A percentile compares a stretch with the other conserved stretches of the same genome.
These are phyloP conservation scores for Jaltomata sinuosa DNA, from an alignment of 257 asterid species.

Conservation along the genomic window DNA sequence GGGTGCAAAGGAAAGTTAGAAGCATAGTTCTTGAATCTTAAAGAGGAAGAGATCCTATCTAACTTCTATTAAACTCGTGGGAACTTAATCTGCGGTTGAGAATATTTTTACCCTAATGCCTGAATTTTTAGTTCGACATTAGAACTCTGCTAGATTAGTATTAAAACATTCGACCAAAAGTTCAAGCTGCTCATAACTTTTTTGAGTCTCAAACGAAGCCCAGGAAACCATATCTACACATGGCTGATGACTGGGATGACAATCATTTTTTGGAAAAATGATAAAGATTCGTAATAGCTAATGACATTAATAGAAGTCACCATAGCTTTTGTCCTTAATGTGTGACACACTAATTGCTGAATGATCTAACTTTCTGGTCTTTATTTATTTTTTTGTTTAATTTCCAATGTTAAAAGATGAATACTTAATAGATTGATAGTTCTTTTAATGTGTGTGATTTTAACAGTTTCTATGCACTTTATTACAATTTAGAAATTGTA, in stretches of 20 bases:
- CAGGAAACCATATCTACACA: background rate
- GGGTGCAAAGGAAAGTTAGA: background rate
- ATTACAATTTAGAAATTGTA: conserved; percentile 52
- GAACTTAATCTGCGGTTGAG: background rate
- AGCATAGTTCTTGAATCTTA: background rate
- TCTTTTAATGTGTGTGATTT: background rate
- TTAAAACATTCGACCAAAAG: background rate
- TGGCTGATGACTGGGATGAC: background rate
- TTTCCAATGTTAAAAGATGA: background rate
- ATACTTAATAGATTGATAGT: background rate
- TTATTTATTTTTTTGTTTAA: background rate
- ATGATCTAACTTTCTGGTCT: background rate
- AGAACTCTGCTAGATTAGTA: background rate
- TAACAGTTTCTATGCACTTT: background rate
- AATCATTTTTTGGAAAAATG: background rate
- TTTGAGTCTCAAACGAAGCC: background rate
- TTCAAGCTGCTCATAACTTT: background rate
- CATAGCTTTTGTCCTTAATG: background rate
- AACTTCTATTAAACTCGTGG: background rate
- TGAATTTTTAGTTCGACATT: background rate
- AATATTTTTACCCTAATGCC: background rate
- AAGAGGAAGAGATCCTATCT: background rate
- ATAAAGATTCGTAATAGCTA: background rate
- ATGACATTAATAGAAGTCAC: background rate
- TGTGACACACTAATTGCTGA: background rate